Percentiles rank a stretch among this genome's conserved stretches.
These are phyloP conservation scores for Venturia asperata DNA, from an alignment of 2,329 filamentous ascomycete species.

Conservation along the genomic window DNA sequence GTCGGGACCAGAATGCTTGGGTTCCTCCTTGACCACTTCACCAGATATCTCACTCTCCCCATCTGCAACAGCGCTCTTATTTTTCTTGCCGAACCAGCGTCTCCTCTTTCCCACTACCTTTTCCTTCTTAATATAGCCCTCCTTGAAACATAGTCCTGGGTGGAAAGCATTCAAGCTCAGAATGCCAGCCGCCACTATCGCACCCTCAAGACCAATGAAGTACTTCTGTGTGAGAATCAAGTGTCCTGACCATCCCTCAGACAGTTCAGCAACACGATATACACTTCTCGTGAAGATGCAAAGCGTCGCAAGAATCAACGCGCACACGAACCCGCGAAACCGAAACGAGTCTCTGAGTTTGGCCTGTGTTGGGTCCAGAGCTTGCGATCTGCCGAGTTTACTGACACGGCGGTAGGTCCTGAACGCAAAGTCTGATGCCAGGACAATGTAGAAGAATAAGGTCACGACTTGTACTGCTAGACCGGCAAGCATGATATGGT, in stretches of 20 bases:
- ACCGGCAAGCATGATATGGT: conserved; percentile 41
- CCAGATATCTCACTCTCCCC: conserved; percentile 4
- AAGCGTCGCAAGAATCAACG: conserved; percentile 51
- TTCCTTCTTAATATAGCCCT: conserved; percentile 22
- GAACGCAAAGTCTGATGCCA: conserved; percentile 33
- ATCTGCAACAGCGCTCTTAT: background rate
- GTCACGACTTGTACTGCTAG: conserved; percentile 40
- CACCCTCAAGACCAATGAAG: conserved; percentile 35
- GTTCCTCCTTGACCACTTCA: background rate
- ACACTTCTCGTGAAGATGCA: conserved; percentile 58
- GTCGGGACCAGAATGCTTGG: background rate
- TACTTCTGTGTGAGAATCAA: conserved; percentile 44
- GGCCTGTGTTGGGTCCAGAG: conserved; percentile 25
- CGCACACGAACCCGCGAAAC: conserved; percentile 51
- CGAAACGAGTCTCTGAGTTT: conserved; percentile 35
- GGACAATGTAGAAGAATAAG: conserved; percentile 36
- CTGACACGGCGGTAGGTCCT: conserved; percentile 10
- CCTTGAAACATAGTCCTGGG: conserved; percentile 33
- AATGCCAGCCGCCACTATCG: conserved; percentile 29
- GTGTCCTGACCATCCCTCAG: conserved; percentile 53
- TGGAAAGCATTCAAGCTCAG: conserved; percentile 32
- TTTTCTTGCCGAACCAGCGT: conserved; percentile 6
- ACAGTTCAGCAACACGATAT: conserved; percentile 60
- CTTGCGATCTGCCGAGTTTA: conserved; percentile 19
- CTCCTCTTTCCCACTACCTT: conserved; percentile 1